These are phyloP conservation scores for Violaceomyces palustris DNA, from an alignment of 1,284 basidiomycete genomes.

Conservation along the genomic window DNA sequence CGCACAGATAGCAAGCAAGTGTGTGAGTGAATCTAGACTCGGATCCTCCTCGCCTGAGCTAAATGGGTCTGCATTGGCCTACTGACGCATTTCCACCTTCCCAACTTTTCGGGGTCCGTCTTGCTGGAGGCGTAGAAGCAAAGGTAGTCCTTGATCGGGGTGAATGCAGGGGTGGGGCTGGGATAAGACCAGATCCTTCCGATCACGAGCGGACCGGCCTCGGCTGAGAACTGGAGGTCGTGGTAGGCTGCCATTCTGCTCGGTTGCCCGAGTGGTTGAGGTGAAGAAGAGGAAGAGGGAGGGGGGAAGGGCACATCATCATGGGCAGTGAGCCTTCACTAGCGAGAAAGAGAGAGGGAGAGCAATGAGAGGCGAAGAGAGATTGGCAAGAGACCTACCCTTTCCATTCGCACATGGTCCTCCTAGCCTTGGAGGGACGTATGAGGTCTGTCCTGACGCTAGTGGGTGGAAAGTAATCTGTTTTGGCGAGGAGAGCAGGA, in stretches of 20 bases:
- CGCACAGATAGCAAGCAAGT: too few relatives aligned
- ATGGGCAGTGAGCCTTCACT: too few relatives aligned
- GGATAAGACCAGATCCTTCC: slow-evolving; percentile 48
- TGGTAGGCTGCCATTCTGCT: slow-evolving; percentile 41
- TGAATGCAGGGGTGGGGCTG: slow-evolving; percentile 30
- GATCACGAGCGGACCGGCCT: slow-evolving; percentile 15
- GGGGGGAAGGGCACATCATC: too few relatives aligned
- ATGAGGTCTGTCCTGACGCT: slow-evolving; percentile 30
- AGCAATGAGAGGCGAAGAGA: background rate
- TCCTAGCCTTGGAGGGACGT: slow-evolving; percentile 29
- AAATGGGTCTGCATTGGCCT: background rate
- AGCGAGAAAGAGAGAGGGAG: background rate
- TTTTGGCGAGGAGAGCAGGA: slow-evolving; percentile 4
- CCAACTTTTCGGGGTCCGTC: slow-evolving; percentile 29
- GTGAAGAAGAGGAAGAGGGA: background rate
- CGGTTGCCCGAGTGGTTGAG: background rate
- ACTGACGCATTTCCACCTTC: slow-evolving; percentile 39
- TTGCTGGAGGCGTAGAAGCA: slow-evolving; percentile 46
- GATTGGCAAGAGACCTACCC: too few relatives aligned
- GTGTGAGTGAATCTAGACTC: too few relatives aligned
- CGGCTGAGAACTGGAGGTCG: slow-evolving; percentile 31
- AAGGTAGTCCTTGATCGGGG: slow-evolving; percentile 43
- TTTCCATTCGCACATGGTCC: slow-evolving; percentile 51
- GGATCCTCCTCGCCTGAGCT: background rate
- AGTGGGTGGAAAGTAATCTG: slow-evolving; percentile 43